phyloP scores from a whole-genome alignment of 2,329 filamentous ascomycete genomes.

The Epichloe glyceriae region DNA sequence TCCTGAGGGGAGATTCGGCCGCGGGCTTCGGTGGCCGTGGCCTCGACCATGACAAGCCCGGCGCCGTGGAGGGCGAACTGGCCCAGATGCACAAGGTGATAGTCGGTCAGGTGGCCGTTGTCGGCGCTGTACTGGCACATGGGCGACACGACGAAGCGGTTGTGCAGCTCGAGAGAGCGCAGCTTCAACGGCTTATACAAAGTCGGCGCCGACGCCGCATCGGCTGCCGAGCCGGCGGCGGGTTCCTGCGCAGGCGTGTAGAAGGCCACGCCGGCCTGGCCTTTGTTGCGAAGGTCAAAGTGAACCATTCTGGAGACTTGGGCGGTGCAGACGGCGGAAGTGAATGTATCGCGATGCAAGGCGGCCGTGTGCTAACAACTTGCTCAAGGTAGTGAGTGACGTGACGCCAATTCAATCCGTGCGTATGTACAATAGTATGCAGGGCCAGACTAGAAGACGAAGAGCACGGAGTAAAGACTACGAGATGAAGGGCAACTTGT shows the following conservation, averaged over 20 bases:
- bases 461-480: no score
- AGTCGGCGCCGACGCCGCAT: not conserved
- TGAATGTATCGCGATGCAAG: no score
- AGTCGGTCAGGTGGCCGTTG: not conserved
- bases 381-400: no score
- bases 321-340: not conserved
- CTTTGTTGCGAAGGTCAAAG: conserved; percentile 19
- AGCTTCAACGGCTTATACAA: not conserved
- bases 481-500: no score
- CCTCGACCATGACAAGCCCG: conserved; percentile 63
- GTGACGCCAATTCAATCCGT: no score
- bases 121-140: conserved; percentile 2
- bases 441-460: no score
- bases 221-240: conserved; percentile 21
- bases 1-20: conserved; percentile 77
- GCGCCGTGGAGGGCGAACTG: conserved; percentile 66
- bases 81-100: conserved; percentile 67
- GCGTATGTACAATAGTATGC: no score
- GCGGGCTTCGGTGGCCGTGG: conserved; percentile 60
- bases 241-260: conserved; percentile 43
- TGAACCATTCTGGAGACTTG: not conserved
- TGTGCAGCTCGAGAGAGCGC: not conserved
- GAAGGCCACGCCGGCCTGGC: conserved; percentile 33
- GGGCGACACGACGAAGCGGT: not conserved
- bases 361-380: no score